Evolutionary conservation across 2,329 filamentous ascomycete genomes (phyloP).

Genomic region (Aspergillus unguis): DNA sequence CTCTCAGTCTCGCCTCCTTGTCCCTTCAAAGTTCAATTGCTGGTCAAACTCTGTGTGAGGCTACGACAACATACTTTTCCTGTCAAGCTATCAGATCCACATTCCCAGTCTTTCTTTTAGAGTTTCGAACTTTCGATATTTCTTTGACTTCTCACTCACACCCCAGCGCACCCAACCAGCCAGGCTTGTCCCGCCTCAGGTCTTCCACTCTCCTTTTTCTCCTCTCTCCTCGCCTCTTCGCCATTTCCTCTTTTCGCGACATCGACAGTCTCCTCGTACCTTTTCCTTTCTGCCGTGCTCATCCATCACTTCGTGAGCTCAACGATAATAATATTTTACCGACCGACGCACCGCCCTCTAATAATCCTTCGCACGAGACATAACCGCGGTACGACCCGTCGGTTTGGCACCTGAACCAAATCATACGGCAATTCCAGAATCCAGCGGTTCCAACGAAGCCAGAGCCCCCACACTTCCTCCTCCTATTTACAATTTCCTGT

Average conservation of each 20-base stretch:
- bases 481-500: slow-evolving; percentile 36
- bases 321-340: not conserved
- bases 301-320: slow-evolving; percentile 5
- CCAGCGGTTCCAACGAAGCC: slow-evolving; percentile 3
- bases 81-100: slow-evolving; percentile 2
- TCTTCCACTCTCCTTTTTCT: slow-evolving; percentile 6
- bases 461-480: slow-evolving; percentile 21
- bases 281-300: slow-evolving; percentile 1
- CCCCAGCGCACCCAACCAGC: not conserved
- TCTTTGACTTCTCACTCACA: slow-evolving; percentile 5
- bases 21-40: not conserved
- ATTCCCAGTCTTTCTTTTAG: slow-evolving; percentile 9
- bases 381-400: slow-evolving; percentile 22
- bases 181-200: slow-evolving; percentile 2
- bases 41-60: not conserved
- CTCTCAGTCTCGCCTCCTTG: slow-evolving; percentile 8
- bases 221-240: slow-evolving; percentile 1
- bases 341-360: slow-evolving; percentile 3
- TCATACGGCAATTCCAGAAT: slow-evolving; percentile 13
- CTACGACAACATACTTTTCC: not conserved
- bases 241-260: slow-evolving; percentile 3
- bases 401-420: slow-evolving; percentile 14
- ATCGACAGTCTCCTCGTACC: not conserved
- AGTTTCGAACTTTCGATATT: slow-evolving; percentile 1
- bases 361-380: slow-evolving; percentile 10